Evolutionary conservation across 495 filamentous ascomycete species (phyloP).

Genomic region (Lepidopterella palustris): DNA sequence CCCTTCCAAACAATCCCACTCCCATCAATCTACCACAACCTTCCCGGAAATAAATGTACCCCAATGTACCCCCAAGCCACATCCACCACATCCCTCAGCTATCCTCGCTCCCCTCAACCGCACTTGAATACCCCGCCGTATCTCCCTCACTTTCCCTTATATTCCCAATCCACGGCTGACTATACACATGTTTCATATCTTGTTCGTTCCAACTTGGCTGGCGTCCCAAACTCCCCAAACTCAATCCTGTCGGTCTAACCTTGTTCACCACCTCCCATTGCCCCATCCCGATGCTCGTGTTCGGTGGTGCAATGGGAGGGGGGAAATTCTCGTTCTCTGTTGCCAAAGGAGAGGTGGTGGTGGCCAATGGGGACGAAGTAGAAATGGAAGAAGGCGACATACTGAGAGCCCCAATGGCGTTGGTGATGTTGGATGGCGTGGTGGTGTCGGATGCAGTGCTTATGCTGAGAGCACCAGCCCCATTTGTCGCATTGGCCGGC

Average conservation of each 20-base stretch:
- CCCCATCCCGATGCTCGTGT: constrained; percentile 10
- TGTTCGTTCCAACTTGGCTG: constrained; percentile 31
- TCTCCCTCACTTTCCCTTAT: constrained; percentile 2
- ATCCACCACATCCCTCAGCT: background rate
- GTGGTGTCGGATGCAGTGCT: background rate
- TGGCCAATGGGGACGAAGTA: background rate
- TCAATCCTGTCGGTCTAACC: constrained; percentile 13
- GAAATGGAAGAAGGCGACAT: background rate
- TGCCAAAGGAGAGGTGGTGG: background rate
- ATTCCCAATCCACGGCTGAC: constrained; percentile 16
- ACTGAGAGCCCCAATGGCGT: background rate
- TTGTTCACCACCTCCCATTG: constrained; percentile 20
- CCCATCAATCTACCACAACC: no score
- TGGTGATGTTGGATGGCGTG: background rate
- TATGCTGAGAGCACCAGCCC: background rate
- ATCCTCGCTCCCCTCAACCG: background rate
- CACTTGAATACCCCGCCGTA: constrained; percentile 17
- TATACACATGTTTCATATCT: constrained; percentile 25
- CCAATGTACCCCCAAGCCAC: no score
- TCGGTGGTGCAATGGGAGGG: constrained; percentile 16
- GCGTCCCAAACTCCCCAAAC: constrained; percentile 13
- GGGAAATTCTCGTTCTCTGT: background rate
- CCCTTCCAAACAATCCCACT: no score
- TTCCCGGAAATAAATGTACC: no score
- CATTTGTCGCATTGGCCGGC: no score